These are phyloP conservation scores for Chlamydomonas reinhardtii DNA, from an alignment of 163 green algal genomes.

Conservation along the genomic window DNA sequence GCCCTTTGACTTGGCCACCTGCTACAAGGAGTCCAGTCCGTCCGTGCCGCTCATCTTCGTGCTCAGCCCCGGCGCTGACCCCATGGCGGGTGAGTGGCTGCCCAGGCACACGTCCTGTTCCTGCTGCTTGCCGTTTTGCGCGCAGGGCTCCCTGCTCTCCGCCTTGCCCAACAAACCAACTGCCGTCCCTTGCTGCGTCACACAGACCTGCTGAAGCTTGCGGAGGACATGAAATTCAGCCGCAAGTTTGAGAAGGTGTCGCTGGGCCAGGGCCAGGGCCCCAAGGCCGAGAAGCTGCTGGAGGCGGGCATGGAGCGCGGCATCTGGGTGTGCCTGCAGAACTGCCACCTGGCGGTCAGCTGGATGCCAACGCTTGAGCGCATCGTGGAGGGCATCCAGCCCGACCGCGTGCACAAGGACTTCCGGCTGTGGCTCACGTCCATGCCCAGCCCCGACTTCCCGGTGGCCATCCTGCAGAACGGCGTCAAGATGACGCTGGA, in stretches of 20 bases:
- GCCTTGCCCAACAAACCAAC: background rate
- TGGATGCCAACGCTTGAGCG: slow-evolving; percentile 89
- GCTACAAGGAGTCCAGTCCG: slow-evolving; percentile 72
- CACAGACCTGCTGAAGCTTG: slow-evolving; percentile 80
- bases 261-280: slow-evolving; percentile 86
- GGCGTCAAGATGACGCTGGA: slow-evolving; percentile 90
- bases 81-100: slow-evolving; percentile 72
- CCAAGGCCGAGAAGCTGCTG: slow-evolving; percentile 82
- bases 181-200: background rate
- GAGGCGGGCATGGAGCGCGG: slow-evolving; percentile 80
- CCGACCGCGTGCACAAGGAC: slow-evolving; percentile 85
- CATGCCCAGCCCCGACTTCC: slow-evolving; percentile 83
- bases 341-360: slow-evolving; percentile 80
- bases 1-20: slow-evolving; percentile 80
- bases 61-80: slow-evolving; percentile 82
- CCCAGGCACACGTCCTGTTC: no score
- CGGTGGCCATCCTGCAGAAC: slow-evolving; percentile 81
- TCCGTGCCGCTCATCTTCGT: slow-evolving; percentile 87
- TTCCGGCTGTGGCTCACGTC: slow-evolving; percentile 88
- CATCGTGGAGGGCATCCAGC: slow-evolving; percentile 85
- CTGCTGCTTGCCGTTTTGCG: no score
- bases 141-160: no score
- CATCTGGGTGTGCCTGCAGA: slow-evolving; percentile 88
- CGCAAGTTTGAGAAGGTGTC: slow-evolving; percentile 90
- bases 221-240: slow-evolving; percentile 82